phyloP scores from a whole-genome alignment of 2,329 filamentous ascomycete species.

The Lachnum nothofagi region DNA sequence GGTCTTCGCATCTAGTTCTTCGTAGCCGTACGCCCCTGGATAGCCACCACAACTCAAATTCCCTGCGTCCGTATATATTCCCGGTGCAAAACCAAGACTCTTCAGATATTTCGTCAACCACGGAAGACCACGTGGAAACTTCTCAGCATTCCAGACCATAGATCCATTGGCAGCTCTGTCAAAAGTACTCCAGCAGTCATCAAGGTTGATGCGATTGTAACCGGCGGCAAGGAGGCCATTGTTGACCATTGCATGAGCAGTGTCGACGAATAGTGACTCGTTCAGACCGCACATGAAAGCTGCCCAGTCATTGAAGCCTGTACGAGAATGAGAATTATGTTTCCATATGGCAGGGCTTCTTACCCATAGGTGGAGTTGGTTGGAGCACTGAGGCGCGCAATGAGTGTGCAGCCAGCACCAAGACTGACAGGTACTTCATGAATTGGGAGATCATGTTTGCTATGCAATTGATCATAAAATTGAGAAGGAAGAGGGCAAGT shows the following conservation, averaged over 20 bases:
- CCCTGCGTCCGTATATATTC: constrained; percentile 56
- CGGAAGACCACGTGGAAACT: constrained; percentile 56
- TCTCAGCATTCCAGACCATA: constrained; percentile 43
- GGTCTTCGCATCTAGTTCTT: constrained; percentile 52
- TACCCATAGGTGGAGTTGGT: constrained; percentile 42
- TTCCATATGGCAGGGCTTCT: neutral
- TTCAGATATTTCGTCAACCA: constrained; percentile 53
- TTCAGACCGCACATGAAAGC: constrained; percentile 45
- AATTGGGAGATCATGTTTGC: constrained; percentile 5
- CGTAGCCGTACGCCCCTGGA: constrained; percentile 52
- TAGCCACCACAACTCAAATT: constrained; percentile 47
- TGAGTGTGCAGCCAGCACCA: constrained; percentile 1
- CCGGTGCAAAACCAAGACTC: constrained; percentile 52
- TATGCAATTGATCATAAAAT: neutral
- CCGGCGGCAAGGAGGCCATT: constrained; percentile 46
- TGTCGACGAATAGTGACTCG: constrained; percentile 43
- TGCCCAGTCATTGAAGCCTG: constrained; percentile 46
- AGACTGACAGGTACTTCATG: constrained; percentile 4
- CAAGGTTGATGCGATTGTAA: constrained; percentile 55
- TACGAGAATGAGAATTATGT: neutral
- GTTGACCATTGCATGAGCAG: constrained; percentile 44
- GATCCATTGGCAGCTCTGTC: constrained; percentile 37
- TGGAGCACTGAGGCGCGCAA: constrained; percentile 24
- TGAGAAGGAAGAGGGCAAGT: neutral
- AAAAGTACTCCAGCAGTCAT: constrained; percentile 57